Conservation (phyloP, 257 asterid genomes). For the Solanum virginianum region DNA sequence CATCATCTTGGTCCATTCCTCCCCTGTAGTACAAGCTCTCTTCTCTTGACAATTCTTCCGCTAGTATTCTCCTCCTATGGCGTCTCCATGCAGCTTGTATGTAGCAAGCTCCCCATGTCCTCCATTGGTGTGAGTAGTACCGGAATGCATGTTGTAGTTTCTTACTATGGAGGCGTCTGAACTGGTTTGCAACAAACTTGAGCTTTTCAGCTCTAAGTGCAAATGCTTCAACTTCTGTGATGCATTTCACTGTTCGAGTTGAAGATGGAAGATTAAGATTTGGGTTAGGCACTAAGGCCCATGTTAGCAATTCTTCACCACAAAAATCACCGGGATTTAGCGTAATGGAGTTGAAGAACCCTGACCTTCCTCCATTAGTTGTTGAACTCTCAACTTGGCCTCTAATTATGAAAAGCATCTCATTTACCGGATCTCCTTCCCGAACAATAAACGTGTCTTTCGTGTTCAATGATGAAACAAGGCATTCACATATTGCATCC, state of each 20-base stretch:
- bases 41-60: slow-evolving; percentile 40
- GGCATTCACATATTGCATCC: slow-evolving; percentile 90
- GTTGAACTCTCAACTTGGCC: slow-evolving; percentile 89
- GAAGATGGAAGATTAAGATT: slow-evolving; percentile 60
- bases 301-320: slow-evolving; percentile 75
- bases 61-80: slow-evolving; percentile 22
- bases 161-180: slow-evolving; percentile 73
- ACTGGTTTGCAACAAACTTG: slow-evolving; percentile 61
- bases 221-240: slow-evolving; percentile 68
- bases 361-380: slow-evolving; percentile 71
- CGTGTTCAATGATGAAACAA: slow-evolving; percentile 67
- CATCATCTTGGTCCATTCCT: slow-evolving; percentile 10
- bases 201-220: slow-evolving; percentile 75
- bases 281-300: slow-evolving; percentile 63
- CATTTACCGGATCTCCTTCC: slow-evolving; percentile 81
- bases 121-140: slow-evolving; percentile 79
- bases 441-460: slow-evolving; percentile 64
- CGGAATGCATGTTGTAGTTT: slow-evolving; percentile 74
- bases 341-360: slow-evolving; percentile 75
- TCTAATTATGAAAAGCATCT: slow-evolving; percentile 77
- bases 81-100: slow-evolving; percentile 63
- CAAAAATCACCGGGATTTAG: slow-evolving; percentile 71
- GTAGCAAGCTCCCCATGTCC: slow-evolving; percentile 85
- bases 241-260: slow-evolving; percentile 55
- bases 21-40: slow-evolving; percentile 34